Evolutionary conservation across 2,329 filamentous ascomycete species (phyloP), one percentile per base, ranked within the genome.

Genomic region (Sarocladium kiliense): DNA sequence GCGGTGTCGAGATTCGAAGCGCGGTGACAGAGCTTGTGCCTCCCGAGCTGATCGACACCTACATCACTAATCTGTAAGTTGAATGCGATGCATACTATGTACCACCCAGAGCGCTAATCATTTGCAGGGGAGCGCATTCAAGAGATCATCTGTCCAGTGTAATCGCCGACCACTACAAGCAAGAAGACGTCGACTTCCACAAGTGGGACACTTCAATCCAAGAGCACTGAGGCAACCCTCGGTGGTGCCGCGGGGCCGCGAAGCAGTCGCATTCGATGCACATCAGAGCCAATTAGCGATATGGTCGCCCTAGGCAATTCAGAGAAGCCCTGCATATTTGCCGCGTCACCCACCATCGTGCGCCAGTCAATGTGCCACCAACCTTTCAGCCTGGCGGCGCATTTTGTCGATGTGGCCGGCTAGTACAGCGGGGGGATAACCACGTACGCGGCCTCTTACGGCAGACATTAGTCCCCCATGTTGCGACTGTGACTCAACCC

Each of bases 11-110:
- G 63, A 82, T 96, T 10, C 84, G 86, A 60, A 92, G 88, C 64
- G 89, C 89, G 11, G 73, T 91, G 19, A 91, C 87, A 54, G 92
- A 97, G 68, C 90, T 92, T 66, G 84, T 97, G 16, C 84, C 88
- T 9, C 82, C 88, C 0, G 87, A 90, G 61, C 72, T 87, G 57
- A 81, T 94, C 36, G 86, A 91, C 69, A 80, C 89, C 30, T 94
- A 94, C 68, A 90, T 96, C 62, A 95, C 91, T 18, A 96, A 96
- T 56, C 58, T 79, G 76, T 78, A 70, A 70, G 76, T 73, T n/a
- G 5, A 16, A 41, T 30, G n/a, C n/a, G n/a, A n/a, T n/a, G n/a
- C n/a, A n/a, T n/a, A n/a, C n/a, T n/a, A n/a, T n/a, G n/a, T n/a
- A n/a, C n/a, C n/a, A n/a, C n/a, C n/a, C n/a, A n/a, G n/a, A n/a